Percentiles rank a stretch among this genome's conserved stretches.
Conservation (phyloP, 805 yeast species). For the Saccharomyces jurei region DNA sequence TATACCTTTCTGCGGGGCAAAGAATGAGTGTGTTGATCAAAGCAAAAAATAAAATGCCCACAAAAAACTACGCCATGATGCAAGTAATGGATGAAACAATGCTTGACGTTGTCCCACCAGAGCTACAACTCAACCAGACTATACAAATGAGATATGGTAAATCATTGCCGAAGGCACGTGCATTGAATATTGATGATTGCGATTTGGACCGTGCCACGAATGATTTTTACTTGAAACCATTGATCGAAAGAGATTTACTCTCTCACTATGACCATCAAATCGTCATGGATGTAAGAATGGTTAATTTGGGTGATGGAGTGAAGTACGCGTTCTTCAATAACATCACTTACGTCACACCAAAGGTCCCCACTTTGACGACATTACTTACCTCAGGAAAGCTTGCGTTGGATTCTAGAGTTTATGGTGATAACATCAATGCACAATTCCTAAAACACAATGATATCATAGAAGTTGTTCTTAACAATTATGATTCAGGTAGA, state of each 20-base stretch:
- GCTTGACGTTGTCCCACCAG: conserved; percentile 62
- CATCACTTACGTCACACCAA: conserved; percentile 55
- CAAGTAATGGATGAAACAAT: conserved; percentile 54
- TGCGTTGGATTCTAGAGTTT: conserved; percentile 52
- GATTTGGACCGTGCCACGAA: conserved; percentile 15
- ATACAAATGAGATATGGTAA: conserved; percentile 48
- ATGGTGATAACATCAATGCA: conserved; percentile 64
- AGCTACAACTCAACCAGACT: conserved; percentile 46
- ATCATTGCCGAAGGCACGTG: conserved; percentile 23
- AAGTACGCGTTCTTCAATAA: conserved; percentile 72
- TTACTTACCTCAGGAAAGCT: conserved; percentile 52
- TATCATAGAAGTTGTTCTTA: conserved; percentile 65
- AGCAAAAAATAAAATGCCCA: conserved; percentile 37
- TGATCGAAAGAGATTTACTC: conserved; percentile 38
- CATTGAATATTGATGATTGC: conserved; percentile 18
- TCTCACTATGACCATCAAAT: conserved; percentile 51
- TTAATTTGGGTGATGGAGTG: conserved; percentile 63
- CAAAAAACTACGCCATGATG: conserved; percentile 51
- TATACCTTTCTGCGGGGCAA: conserved; percentile 74
- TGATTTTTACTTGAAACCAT: conserved; percentile 33
- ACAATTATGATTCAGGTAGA: conserved; percentile 72
- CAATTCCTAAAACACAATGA: conserved; percentile 53
- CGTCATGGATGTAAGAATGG: conserved; percentile 54
- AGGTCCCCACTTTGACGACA: conserved; percentile 61
- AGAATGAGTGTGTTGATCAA: conserved; percentile 62